A percentile compares a stretch with the other conserved stretches of the same genome.
These are phyloP conservation scores for Cutaneotrichosporon sp. DNA, from an alignment of 1,284 basidiomycete species.

Conservation along the genomic window DNA sequence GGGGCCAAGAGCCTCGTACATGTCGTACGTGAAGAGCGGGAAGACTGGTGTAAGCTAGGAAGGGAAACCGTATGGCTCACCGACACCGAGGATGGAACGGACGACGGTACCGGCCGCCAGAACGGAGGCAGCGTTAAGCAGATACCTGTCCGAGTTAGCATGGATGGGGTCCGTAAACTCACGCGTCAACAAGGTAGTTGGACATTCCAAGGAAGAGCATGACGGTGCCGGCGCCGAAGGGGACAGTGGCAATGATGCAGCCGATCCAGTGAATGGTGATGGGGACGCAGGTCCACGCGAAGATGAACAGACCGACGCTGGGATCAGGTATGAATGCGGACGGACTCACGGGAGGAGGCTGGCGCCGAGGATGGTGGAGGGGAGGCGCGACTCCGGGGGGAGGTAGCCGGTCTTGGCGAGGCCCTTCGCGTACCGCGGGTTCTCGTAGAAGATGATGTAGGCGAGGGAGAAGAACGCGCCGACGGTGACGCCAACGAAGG, in stretches of 20 bases:
- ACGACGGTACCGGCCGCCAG: conserved; percentile 68
- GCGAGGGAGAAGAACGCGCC: conserved; percentile 62
- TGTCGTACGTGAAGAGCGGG: conserved; percentile 61
- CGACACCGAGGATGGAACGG: conserved; percentile 62
- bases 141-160: conserved; percentile 36
- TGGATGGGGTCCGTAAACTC: not conserved
- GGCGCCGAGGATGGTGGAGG: conserved; percentile 62
- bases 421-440: conserved; percentile 31
- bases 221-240: conserved; percentile 58
- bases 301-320: conserved; percentile 32
- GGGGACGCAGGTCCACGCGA: conserved; percentile 61
- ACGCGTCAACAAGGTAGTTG: conserved; percentile 65
- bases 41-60: conserved; percentile 47
- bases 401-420: conserved; percentile 24
- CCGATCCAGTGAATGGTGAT: conserved; percentile 62
- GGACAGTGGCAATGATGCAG: conserved; percentile 63
- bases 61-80: conserved; percentile 7
- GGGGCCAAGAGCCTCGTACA: conserved; percentile 63
- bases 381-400: conserved; percentile 60
- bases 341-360: conserved; percentile 57
- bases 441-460: conserved; percentile 56
- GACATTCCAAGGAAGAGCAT: conserved; percentile 34
- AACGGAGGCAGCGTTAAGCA: conserved; percentile 58
- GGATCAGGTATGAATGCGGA: not conserved
- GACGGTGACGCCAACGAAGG: conserved; percentile 66